Percentiles rank a stretch among this genome's conserved stretches.
phyloP scores from a whole-genome alignment of 1,139 yeast species.

The Protomyces lactucae-debilis region DNA sequence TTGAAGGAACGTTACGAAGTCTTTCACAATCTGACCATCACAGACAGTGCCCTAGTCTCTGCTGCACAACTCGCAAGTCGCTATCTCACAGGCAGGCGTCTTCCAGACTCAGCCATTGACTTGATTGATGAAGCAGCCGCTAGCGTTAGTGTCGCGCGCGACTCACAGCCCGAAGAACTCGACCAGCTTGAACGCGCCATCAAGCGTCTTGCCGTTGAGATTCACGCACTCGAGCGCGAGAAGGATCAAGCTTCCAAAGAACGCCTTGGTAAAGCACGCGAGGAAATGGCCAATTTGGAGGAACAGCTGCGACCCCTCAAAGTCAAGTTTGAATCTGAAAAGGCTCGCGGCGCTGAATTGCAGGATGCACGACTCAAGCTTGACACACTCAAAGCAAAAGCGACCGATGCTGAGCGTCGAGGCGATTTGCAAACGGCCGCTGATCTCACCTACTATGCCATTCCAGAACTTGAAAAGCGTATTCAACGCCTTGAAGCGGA shows the following conservation, averaged over 20 bases:
- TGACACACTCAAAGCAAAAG: constrained; percentile 88
- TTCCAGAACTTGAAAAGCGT: constrained; percentile 79
- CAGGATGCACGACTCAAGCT: constrained; percentile 82
- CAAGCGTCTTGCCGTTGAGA: constrained; percentile 87
- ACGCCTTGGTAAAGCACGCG: constrained; percentile 70
- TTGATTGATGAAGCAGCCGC: constrained; percentile 96
- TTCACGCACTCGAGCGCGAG: constrained; percentile 94
- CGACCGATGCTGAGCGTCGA: constrained; percentile 94
- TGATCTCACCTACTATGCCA: constrained; percentile 90
- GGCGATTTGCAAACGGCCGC: constrained; percentile 93
- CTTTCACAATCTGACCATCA: constrained; percentile 95
- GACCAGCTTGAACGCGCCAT: constrained; percentile 90
- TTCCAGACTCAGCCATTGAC: constrained; percentile 98
- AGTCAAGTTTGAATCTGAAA: constrained; percentile 80
- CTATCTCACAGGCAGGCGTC: constrained; percentile 86
- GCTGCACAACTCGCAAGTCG: constrained; percentile 96
- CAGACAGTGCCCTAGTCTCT: constrained; percentile 88
- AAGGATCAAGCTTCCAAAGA: constrained; percentile 55
- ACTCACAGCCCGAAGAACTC: constrained; percentile 94
- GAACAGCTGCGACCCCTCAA: constrained; percentile 82
- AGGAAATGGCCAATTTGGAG: constrained; percentile 73
- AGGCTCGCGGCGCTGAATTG: constrained; percentile 85
- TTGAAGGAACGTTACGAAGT: constrained; percentile 93
- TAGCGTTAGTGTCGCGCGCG: constrained; percentile 95
- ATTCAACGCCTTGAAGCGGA: constrained; percentile 72